Conservation (phyloP, 306 rosid species). For the Trifolium fragiferum region DNA sequence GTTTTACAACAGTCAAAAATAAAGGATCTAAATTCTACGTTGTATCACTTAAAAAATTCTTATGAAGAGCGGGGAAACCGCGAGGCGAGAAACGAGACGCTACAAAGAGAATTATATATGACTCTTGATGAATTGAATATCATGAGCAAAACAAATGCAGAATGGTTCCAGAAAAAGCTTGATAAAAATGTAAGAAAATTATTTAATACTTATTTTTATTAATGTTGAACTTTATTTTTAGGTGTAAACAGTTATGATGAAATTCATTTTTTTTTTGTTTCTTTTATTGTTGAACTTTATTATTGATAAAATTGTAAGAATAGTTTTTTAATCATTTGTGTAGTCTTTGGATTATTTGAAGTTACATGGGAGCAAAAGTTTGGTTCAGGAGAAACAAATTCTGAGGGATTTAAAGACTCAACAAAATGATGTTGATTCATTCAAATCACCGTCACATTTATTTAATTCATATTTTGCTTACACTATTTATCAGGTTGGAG, state of each 20-base stretch:
- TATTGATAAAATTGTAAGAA: too few relatives aligned
- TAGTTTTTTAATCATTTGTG: constrained; percentile 2
- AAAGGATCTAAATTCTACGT: background rate
- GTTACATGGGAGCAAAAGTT: constrained; percentile 24
- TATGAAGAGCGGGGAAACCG: background rate
- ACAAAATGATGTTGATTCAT: constrained; percentile 1
- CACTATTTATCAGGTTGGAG: background rate
- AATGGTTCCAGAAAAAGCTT: constrained; percentile 2
- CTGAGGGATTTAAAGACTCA: constrained; percentile 13
- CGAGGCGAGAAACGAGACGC: background rate
- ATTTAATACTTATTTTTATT: too few relatives aligned
- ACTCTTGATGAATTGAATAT: constrained; percentile 44
- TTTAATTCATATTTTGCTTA: background rate
- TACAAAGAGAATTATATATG: constrained; percentile 12
- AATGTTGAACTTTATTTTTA: too few relatives aligned
- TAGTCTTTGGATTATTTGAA: constrained; percentile 33
- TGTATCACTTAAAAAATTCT: background rate
- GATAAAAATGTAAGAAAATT: constrained; percentile 23
- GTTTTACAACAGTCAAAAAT: constrained; percentile 23
- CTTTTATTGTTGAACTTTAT: too few relatives aligned
- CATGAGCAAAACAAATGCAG: background rate
- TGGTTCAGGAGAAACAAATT: constrained; percentile 23
- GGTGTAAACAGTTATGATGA: too few relatives aligned
- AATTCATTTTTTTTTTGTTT: too few relatives aligned
- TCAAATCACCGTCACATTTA: background rate